phyloP scores from a whole-genome alignment of 805 yeast species.

The Candida arabinofermentans region DNA sequence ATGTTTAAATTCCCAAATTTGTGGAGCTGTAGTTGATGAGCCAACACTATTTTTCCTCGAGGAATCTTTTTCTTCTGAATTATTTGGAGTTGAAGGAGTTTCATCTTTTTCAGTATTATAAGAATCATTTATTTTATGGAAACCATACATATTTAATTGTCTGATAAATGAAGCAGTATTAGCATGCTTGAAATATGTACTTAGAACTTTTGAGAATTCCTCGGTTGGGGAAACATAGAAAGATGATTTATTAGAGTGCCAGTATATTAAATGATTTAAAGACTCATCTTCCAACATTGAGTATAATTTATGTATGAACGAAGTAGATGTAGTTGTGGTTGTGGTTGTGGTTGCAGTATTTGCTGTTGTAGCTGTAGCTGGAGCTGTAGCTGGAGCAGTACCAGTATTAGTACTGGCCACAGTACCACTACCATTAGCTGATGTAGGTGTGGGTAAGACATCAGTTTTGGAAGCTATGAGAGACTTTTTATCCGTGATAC shows the following conservation, averaged over 20 bases:
- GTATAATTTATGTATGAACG: constrained; percentile 84
- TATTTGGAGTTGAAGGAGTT: constrained; percentile 6
- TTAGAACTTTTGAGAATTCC: constrained; percentile 72
- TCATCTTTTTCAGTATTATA: constrained; percentile 23
- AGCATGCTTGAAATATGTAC: constrained; percentile 71
- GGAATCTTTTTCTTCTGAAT: constrained; percentile 7
- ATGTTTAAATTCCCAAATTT: constrained; percentile 85
- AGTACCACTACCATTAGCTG: too few relatives aligned
- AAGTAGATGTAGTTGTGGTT: constrained; percentile 29
- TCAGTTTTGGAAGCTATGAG: too few relatives aligned
- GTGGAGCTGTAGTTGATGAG: constrained; percentile 14
- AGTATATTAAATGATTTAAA: constrained; percentile 76
- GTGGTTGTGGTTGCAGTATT: constrained; percentile 3
- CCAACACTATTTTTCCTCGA: constrained; percentile 22
- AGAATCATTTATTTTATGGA: constrained; percentile 64
- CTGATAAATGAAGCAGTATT: constrained; percentile 77
- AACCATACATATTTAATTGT: constrained; percentile 79
- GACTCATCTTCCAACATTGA: constrained; percentile 81
- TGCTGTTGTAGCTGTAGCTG: not conserved
- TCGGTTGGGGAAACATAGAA: constrained; percentile 84
- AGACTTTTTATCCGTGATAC: too few relatives aligned
- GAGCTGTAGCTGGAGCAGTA: too few relatives aligned
- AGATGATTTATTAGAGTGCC: constrained; percentile 64
- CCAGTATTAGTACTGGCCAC: not conserved
- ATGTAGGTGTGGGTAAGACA: too few relatives aligned